A percentile compares a stretch with the other conserved stretches of the same genome.
These are phyloP conservation scores for Colletotrichum destructivum DNA, from an alignment of 2,329 filamentous ascomycete species.

Conservation along the genomic window DNA sequence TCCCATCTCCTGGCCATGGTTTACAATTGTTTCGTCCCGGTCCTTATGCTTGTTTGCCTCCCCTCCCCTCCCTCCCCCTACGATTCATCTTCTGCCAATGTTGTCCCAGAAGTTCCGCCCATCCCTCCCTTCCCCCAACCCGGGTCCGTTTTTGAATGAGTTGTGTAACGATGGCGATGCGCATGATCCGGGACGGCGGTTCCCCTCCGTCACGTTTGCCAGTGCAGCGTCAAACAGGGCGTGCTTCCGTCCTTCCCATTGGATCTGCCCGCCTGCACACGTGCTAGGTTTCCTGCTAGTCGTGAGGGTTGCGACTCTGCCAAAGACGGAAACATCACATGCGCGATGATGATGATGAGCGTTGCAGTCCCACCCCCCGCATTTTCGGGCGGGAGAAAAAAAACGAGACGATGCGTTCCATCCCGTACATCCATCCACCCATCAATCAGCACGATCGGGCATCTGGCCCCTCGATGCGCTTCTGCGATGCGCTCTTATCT, in stretches of 20 bases:
- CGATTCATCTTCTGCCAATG: not conserved
- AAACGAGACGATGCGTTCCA: not conserved
- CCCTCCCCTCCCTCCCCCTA: not conserved
- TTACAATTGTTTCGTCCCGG: not conserved
- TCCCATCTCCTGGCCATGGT: not conserved
- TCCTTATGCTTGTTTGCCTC: too few species aligned
- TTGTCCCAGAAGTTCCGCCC: not conserved
- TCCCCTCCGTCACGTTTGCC: constrained; percentile 2
- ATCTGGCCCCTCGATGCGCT: not conserved
- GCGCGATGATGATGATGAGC: constrained; percentile 39
- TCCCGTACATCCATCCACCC: not conserved
- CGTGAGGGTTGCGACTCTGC: constrained; percentile 29
- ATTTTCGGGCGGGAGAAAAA: constrained; percentile 11
- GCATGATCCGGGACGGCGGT: constrained; percentile 22
- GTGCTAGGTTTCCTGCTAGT: constrained; percentile 37
- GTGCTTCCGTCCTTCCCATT: constrained; percentile 42
- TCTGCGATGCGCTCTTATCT: constrained; percentile 5
- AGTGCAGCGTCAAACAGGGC: constrained; percentile 49
- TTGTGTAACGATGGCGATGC: constrained; percentile 26
- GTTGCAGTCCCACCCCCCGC: constrained; percentile 35
- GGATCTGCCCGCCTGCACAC: constrained; percentile 38
- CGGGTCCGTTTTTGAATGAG: constrained; percentile 5
- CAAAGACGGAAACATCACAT: constrained; percentile 39
- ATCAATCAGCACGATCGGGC: not conserved
- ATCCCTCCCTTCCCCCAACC: not conserved